Evolutionary conservation across 352 stramenopile genomes (phyloP), one percentile per base, ranked within the genome.

Genomic region (Aphanomyces cochlioides): DNA sequence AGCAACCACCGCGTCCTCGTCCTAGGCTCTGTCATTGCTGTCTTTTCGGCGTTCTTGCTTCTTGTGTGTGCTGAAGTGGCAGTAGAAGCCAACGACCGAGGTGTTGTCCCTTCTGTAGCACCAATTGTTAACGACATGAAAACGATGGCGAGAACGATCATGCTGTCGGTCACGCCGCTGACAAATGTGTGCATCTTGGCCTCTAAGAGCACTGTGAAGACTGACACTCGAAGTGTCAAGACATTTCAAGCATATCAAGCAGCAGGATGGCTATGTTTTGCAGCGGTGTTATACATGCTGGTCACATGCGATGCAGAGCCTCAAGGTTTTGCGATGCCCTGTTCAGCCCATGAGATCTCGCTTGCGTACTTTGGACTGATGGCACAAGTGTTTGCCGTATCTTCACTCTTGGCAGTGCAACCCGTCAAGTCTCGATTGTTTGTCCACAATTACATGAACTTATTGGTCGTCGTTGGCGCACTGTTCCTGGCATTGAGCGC

Each of bases 361-460:
- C 8, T 48, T 21, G 53, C 64, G 1, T 63, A 28, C n/a, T 8
- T 61, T 8, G 53, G 64, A n/a, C 91, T 94, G 66, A 81, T 94
- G 19, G 79, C 83, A 2, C 79, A 93, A 66, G 78, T 88, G 64
- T 78, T 95, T 60, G 81, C 92, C 54, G 84, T 93, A 39, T 93
- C 87, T 56, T 93, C 87, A 12, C 75, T 92, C 13, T 64, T 95
- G 17, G 80, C 84, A 36, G 15, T 40, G 10, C 77, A 80, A 28
- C 75, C 74, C 47, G 39, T 47, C 43, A 80, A 75, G 81, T 47
- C 84, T 80, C 10, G 79, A 86, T 65, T 92, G 56, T 80, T 90
- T 58, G 72, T 90, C 47, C 89, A 95, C 78, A 92, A 93, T 78
- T 92, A 88, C 67, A 92, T 89, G 75, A 92, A 95, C 74, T 89